Evolutionary conservation across 2,329 filamentous ascomycete species (phyloP), one percentile per base, ranked within the genome.

Genomic region (Immersiporthe knoxdaviesiana): DNA sequence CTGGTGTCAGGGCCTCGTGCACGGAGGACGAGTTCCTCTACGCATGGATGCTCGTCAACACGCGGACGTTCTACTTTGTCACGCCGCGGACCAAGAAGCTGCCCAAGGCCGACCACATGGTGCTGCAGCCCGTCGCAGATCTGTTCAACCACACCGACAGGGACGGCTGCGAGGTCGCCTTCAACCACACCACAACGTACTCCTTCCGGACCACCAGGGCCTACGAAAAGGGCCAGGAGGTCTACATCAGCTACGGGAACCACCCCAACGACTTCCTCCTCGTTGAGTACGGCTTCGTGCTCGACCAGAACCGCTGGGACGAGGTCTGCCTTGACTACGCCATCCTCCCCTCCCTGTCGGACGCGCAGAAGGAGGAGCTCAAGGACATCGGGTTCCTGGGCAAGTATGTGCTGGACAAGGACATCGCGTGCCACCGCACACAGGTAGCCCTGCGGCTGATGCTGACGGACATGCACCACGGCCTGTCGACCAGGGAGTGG

Each of bases 201-300:
- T 83, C 81, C 32, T 82, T 92, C 61, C 83, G 79, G 24, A 84
- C 88, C 2, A 79, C 83, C 61, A 77, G 80, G 1, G 75, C 80
- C 0, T 89, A 91, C 74, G 77, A 76, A 1, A 74, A 77, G 2
- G 89, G 88, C 11, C 87, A 91, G 27, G 91, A 94, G 79, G 80
- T 94, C 0, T 87, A 85, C 70, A 87, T 92, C 35, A 88, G 85
- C 37, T 94, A 94, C 74, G 92, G 92, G 3, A 77, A 84, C 1
- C 91, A 94, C 76, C 85, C 85, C 37, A 92, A 92, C 72, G 91
- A 94, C 75, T 91, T 92, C 73, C 79, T 94, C 24, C 83, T 94
- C 2, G 85, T 87, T 0, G 91, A 93, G 78, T 94, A 87, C 72
- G 85, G 85, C 5, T 87, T 87, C 72, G 76, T 84, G 14, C 76